phyloP scores from a whole-genome alignment of 108 stramenopile species.

The Aureococcus anophagefferens region DNA sequence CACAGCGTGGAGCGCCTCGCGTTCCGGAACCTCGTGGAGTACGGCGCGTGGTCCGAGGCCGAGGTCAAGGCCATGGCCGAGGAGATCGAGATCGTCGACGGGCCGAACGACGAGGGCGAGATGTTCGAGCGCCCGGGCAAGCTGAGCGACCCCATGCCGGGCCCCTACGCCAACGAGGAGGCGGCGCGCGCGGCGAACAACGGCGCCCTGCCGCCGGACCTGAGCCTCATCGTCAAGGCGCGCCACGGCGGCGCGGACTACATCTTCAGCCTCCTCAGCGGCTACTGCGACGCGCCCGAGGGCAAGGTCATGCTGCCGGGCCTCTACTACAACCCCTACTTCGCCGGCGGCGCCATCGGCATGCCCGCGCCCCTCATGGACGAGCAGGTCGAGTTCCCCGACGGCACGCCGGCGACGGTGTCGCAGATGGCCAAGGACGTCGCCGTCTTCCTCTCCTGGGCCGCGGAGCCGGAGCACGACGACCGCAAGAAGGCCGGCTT shows the following conservation, averaged over 20 bases:
- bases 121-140: slow-evolving; percentile 97
- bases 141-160: slow-evolving; percentile 78
- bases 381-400: slow-evolving; percentile 91
- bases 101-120: slow-evolving; percentile 94
- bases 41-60: background rate
- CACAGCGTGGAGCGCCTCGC: slow-evolving; percentile 80
- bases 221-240: slow-evolving; percentile 95
- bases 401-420: slow-evolving; percentile 91
- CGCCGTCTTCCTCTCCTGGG: slow-evolving; percentile 71
- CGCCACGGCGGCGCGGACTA: slow-evolving; percentile 92
- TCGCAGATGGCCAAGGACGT: slow-evolving; percentile 85
- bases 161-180: slow-evolving; percentile 90
- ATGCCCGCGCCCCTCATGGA: slow-evolving; percentile 96
- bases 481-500: slow-evolving; percentile 88
- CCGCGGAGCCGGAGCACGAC: slow-evolving; percentile 95
- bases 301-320: slow-evolving; percentile 91
- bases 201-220: slow-evolving; percentile 95
- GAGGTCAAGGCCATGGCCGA: slow-evolving; percentile 54
- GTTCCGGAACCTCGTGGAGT: slow-evolving; percentile 91
- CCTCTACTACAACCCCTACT: slow-evolving; percentile 88
- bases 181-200: slow-evolving; percentile 89
- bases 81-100: slow-evolving; percentile 88
- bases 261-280: slow-evolving; percentile 85
- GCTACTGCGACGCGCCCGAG: slow-evolving; percentile 87
- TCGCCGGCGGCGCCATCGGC: slow-evolving; percentile 93